Conservation (phyloP, 306 rosid species). For the Cucumis cinereus region DNA sequence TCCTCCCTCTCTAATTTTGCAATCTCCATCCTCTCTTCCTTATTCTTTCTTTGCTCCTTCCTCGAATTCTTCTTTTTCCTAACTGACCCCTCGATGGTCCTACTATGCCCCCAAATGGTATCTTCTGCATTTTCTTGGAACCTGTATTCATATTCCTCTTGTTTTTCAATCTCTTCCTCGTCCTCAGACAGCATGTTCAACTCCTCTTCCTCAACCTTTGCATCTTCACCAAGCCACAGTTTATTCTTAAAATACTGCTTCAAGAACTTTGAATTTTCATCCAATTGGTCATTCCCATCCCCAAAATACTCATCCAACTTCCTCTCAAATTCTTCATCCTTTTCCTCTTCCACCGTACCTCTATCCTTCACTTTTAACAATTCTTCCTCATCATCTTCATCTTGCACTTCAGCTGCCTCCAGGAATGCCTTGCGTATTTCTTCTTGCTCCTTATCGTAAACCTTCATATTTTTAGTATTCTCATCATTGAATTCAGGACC, state of each 20-base stretch:
- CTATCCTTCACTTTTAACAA: conserved; percentile 29
- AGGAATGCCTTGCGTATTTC: conserved; percentile 42
- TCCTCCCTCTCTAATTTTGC: conserved; percentile 76
- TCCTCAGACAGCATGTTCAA: conserved; percentile 50
- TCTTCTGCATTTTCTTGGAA: conserved; percentile 76
- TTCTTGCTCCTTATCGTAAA: conserved; percentile 58
- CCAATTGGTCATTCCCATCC: conserved; percentile 22
- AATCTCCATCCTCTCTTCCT: conserved; percentile 80
- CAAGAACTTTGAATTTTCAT: conserved; percentile 42
- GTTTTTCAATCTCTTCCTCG: conserved; percentile 55
- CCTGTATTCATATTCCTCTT: conserved; percentile 71
- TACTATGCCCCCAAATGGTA: conserved; percentile 58
- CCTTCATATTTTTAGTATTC: conserved; percentile 12
- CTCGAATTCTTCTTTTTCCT: conserved; percentile 71
- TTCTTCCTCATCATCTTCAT: conserved; percentile 38
- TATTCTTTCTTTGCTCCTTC: conserved; percentile 76
- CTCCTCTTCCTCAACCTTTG: conserved; percentile 35
- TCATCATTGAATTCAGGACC: conserved; percentile 41
- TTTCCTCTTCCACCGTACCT: conserved; percentile 21
- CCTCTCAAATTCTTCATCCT: conserved; percentile 25
- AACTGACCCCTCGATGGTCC: conserved; percentile 63
- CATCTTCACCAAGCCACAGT: conserved; percentile 43
- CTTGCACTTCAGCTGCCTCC: conserved; percentile 35
- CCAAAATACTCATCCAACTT: conserved; percentile 62
- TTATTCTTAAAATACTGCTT: conserved; percentile 44